Evolutionary conservation across 2,329 filamentous ascomycete species (phyloP).

Genomic region (Microdochium paspali): DNA sequence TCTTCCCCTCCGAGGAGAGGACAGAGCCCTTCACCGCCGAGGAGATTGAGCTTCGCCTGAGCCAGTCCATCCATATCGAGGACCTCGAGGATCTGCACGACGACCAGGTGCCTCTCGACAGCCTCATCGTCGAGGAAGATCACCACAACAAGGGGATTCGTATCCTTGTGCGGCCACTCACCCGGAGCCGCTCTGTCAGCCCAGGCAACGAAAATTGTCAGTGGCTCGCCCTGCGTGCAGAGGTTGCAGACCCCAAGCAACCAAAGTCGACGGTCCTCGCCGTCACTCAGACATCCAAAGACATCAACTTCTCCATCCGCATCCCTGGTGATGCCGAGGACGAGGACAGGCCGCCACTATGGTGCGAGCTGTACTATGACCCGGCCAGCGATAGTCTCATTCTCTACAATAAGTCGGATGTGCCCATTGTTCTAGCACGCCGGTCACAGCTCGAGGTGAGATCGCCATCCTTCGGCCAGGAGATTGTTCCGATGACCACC

Average conservation of each 20-base stretch:
- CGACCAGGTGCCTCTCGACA: constrained; percentile 42
- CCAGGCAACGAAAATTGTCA: constrained; percentile 46
- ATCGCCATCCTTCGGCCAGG: constrained; percentile 30
- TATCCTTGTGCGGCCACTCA: constrained; percentile 46
- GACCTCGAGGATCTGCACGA: constrained; percentile 27
- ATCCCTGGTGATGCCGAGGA: constrained; percentile 39
- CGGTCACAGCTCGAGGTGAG: constrained; percentile 30
- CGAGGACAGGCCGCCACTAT: constrained; percentile 37
- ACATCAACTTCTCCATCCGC: constrained; percentile 50
- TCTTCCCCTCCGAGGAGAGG: constrained; percentile 37
- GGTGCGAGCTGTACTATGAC: constrained; percentile 53
- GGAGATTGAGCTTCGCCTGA: constrained; percentile 41
- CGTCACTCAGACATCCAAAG: constrained; percentile 49
- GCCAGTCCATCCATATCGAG: constrained; percentile 32
- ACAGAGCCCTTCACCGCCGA: constrained; percentile 50
- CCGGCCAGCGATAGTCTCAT: constrained; percentile 49
- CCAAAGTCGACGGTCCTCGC: constrained; percentile 48
- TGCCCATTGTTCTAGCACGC: constrained; percentile 39
- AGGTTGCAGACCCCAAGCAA: constrained; percentile 39
- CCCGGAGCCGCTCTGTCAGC: constrained; percentile 42
- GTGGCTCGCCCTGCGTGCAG: constrained; percentile 46
- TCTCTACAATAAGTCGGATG: constrained; percentile 44
- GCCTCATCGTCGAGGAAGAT: constrained; percentile 39
- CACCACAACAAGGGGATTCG: constrained; percentile 47
- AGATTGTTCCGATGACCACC: constrained; percentile 32